phyloP scores from a whole-genome alignment of 257 asterid species.

The Rehmannia glutinosa region DNA sequence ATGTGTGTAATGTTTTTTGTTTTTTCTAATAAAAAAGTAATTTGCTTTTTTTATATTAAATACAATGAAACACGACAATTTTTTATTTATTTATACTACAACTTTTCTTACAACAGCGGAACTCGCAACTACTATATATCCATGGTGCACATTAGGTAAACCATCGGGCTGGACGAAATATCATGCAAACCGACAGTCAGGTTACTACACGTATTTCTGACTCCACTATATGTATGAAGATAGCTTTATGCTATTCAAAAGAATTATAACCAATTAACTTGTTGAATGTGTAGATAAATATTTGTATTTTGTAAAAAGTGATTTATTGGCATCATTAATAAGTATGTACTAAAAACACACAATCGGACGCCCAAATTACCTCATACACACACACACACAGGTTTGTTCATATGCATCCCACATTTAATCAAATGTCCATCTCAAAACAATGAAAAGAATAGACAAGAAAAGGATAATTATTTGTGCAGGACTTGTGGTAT shows the following conservation, averaged over 20 bases:
- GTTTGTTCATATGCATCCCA: background rate
- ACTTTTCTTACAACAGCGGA: background rate
- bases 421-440: background rate
- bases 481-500: background rate
- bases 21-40: too few species aligned
- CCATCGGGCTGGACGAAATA: too few species aligned
- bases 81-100: background rate
- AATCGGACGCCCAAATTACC: too few species aligned
- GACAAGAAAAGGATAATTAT: background rate
- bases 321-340: background rate
- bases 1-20: background rate
- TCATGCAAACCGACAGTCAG: too few species aligned
- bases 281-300: background rate
- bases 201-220: background rate
- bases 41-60: too few species aligned
- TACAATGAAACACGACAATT: too few species aligned
- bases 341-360: too few species aligned
- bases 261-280: background rate
- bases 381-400: too few species aligned
- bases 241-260: background rate
- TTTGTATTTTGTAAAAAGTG: background rate
- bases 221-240: too few species aligned
- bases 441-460: background rate
- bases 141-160: too few species aligned
- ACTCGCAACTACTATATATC: too few species aligned